These are phyloP conservation scores for Zymoseptoria pseudotritici DNA, from an alignment of 2,329 filamentous ascomycete species.

Conservation along the genomic window DNA sequence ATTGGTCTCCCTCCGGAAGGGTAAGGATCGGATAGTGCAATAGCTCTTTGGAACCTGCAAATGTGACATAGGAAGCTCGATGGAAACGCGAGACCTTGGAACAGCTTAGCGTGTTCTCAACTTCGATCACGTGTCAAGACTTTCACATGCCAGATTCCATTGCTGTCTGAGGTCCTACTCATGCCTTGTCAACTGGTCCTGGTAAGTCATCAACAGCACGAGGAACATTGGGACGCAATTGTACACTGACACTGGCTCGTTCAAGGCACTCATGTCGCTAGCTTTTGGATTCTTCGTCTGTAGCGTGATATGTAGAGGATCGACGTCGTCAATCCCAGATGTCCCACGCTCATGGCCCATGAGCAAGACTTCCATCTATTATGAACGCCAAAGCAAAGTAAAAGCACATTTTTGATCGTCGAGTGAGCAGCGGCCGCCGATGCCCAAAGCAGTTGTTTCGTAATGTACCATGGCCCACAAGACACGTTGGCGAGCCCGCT, in stretches of 20 bases:
- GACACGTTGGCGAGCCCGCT: conserved; percentile 12
- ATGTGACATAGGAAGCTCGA: neutral
- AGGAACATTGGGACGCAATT: too few species aligned
- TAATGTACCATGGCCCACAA: conserved; percentile 17
- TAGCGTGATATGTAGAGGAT: neutral
- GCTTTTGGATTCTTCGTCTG: neutral
- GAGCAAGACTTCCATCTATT: conserved; percentile 9
- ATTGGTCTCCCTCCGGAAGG: neutral
- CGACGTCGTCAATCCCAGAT: neutral
- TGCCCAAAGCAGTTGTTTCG: conserved; percentile 18
- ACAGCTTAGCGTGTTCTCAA: neutral
- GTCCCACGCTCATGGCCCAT: neutral
- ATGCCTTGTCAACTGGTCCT: neutral
- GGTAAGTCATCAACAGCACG: neutral
- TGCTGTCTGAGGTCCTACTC: neutral
- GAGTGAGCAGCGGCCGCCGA: conserved; percentile 15
- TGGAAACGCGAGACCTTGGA: neutral
- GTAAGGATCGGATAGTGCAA: neutral
- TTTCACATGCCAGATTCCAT: neutral
- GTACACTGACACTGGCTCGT: neutral
- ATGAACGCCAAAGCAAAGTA: conserved; percentile 16
- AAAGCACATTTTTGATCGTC: conserved; percentile 16
- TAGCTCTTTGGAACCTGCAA: neutral
- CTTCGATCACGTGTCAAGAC: neutral
- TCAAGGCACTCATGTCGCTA: neutral